Evolutionary conservation across 805 yeast genomes (phyloP).

Genomic region (Lipomyces japonicus): DNA sequence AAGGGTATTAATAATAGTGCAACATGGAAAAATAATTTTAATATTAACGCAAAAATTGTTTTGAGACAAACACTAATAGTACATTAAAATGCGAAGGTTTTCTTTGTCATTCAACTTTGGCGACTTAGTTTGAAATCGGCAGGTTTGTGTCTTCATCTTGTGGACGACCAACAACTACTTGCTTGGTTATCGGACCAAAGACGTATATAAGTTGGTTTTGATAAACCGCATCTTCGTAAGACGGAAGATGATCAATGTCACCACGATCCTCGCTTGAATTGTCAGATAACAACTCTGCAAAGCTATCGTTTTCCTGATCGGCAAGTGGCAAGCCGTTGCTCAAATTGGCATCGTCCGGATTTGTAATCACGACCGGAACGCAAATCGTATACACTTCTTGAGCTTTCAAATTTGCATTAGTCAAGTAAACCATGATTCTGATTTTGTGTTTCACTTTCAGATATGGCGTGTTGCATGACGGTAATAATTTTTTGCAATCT

Average conservation of each 20-base stretch:
- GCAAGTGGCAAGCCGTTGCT: not conserved
- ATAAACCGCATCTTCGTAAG: constrained; percentile 12
- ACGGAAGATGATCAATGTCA: constrained; percentile 4
- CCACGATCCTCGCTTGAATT: not conserved
- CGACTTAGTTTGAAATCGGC: too few relatives aligned
- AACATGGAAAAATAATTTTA: too few relatives aligned
- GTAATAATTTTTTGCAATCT: not conserved
- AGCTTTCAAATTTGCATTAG: not conserved
- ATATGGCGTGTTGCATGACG: constrained; percentile 8
- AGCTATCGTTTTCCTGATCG: not conserved
- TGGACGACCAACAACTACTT: not conserved
- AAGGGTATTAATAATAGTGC: too few relatives aligned
- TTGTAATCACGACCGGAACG: constrained; percentile 2
- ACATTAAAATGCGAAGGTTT: too few relatives aligned
- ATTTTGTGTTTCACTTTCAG: constrained; percentile 1
- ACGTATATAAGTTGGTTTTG: constrained; percentile 11
- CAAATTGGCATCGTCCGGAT: not conserved
- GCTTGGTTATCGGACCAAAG: constrained; percentile 12
- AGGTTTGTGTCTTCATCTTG: too few relatives aligned
- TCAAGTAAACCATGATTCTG: not conserved
- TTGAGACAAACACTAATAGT: too few relatives aligned
- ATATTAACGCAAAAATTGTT: too few relatives aligned
- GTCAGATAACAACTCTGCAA: not conserved
- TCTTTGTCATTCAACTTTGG: too few relatives aligned
- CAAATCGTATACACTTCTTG: not conserved